Base-by-base conservation (phyloP, 1,284 basidiomycete genomes). In the Veloporphyrellus conicus region DNA sequence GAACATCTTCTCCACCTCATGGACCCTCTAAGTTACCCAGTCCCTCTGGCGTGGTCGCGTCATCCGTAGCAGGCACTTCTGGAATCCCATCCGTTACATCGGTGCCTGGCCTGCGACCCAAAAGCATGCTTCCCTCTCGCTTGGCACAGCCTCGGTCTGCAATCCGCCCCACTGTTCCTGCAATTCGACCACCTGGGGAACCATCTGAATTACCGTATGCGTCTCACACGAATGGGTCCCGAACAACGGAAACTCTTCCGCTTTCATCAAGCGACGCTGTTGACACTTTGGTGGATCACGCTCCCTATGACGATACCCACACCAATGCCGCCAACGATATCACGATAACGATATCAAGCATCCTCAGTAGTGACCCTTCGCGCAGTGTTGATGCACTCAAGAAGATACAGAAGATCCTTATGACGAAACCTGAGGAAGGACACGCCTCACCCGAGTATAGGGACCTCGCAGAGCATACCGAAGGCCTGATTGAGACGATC, bases 361-460 rank as follows among this genome's bases (percentile, higher is more conserved):
- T 93, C 43, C 74, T 91, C 47, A 92, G 87, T 64, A 89, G 83
- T 54, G 91, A 96, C 70, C 77, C 90, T 0, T 73, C 81, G 23
- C 78, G 86, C 39, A 90, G 91, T 58, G 92, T 97, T n/a, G 90
- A 95, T 48, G 92, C 92, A 0, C 74, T 99, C 59, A 99, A 99
- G 73, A 86, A 83, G 59, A 80, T 95, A 34, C 91, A 96, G 63
- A 84, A 82, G 58, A 82, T 90, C 49, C 72, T 95, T 6, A 79
- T 85, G 52, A 71, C 85, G 15, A 80, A 82, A 8, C 83, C 88
- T 11, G 84, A 89, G 41, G 79, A 82, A 40, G 85, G 86, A 12
- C 79, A 80, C 37, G 74, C 78, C 12, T 81, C 77, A 22, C 71
- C 78, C 11, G 76, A 78, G 52, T 91, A 90, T 65, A 81, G 77